Conservation (phyloP, 1,284 basidiomycete species). For the Rhodotorula sp. region DNA sequence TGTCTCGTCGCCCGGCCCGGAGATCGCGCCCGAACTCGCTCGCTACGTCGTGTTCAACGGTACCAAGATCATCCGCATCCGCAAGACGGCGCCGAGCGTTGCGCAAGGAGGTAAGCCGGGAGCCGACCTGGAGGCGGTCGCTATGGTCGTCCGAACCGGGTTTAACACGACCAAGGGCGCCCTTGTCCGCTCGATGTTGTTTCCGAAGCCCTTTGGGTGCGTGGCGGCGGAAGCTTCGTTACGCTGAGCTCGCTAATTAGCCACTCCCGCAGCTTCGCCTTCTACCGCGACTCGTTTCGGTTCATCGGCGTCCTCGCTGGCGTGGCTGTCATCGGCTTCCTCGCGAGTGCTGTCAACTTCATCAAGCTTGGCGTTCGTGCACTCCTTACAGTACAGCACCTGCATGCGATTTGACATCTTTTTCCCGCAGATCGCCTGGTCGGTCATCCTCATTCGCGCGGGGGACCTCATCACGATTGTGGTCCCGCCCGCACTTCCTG, state of each 20-base stretch:
- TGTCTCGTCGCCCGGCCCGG: conserved; percentile 44
- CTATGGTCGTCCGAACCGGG: conserved; percentile 86
- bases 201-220: conserved; percentile 89
- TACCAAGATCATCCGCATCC: conserved; percentile 87
- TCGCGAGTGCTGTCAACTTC: conserved; percentile 76
- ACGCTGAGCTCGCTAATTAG: neutral
- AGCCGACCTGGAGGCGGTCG: conserved; percentile 59
- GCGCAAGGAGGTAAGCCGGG: conserved; percentile 25
- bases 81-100: conserved; percentile 56
- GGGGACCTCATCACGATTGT: conserved; percentile 97
- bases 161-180: conserved; percentile 99
- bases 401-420: neutral
- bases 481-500: conserved; percentile 94
- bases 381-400: conserved; percentile 36
- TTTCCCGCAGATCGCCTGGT: conserved; percentile 68
- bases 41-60: conserved; percentile 90
- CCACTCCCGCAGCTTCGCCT: conserved; percentile 40
- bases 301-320: conserved; percentile 90
- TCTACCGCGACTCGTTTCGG: conserved; percentile 74
- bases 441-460: conserved; percentile 86
- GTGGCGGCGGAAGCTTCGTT: conserved; percentile 51
- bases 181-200: conserved; percentile 93
- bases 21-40: conserved; percentile 66
- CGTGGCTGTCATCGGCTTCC: conserved; percentile 53
- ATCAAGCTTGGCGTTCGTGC: conserved; percentile 72